These are phyloP conservation scores for Scheffersomyces amazonensis DNA, from an alignment of 805 yeast species.

Conservation along the genomic window DNA sequence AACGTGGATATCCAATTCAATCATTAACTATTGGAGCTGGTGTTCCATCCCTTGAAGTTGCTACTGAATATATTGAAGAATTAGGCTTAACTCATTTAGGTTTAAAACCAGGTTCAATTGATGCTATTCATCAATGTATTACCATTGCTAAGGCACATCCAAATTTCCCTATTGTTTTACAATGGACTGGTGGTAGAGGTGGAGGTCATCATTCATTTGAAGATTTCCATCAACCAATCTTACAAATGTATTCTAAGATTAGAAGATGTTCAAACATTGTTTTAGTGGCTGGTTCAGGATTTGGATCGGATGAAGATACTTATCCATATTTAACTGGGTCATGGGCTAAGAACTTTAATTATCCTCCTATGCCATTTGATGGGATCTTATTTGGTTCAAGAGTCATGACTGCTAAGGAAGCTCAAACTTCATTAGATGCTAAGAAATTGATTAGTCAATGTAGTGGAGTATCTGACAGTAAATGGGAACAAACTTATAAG, in stretches of 20 bases:
- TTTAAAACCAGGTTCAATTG: conserved; percentile 96
- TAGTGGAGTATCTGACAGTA: conserved; percentile 80
- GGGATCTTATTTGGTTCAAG: conserved; percentile 96
- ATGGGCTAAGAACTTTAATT: conserved; percentile 85
- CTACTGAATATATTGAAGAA: conserved; percentile 90
- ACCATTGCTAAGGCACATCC: conserved; percentile 95
- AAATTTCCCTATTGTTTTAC: conserved; percentile 91
- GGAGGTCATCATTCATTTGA: conserved; percentile 99
- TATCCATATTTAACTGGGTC: conserved; percentile 97
- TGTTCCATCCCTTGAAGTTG: conserved; percentile 97
- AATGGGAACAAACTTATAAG: conserved; percentile 95
- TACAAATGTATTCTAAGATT: conserved; percentile 93
- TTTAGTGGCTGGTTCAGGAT: conserved; percentile 96
- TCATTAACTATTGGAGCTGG: conserved; percentile 98
- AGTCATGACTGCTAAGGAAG: conserved; percentile 97
- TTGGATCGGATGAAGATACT: conserved; percentile 95
- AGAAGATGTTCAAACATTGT: conserved; percentile 89
- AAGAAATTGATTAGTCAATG: conserved; percentile 88
- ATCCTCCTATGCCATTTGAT: conserved; percentile 99
- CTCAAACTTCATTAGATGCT: conserved; percentile 90
- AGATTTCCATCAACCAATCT: conserved; percentile 97
- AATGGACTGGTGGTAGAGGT: conserved; percentile 99
- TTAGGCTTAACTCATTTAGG: conserved; percentile 92
- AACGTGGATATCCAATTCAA: conserved; percentile 92
- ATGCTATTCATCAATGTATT: conserved; percentile 82